Percentiles rank a stretch among this genome's conserved stretches.
Conservation (phyloP, 2,329 filamentous ascomycete genomes). For the Diaporthe citrichinensis region DNA sequence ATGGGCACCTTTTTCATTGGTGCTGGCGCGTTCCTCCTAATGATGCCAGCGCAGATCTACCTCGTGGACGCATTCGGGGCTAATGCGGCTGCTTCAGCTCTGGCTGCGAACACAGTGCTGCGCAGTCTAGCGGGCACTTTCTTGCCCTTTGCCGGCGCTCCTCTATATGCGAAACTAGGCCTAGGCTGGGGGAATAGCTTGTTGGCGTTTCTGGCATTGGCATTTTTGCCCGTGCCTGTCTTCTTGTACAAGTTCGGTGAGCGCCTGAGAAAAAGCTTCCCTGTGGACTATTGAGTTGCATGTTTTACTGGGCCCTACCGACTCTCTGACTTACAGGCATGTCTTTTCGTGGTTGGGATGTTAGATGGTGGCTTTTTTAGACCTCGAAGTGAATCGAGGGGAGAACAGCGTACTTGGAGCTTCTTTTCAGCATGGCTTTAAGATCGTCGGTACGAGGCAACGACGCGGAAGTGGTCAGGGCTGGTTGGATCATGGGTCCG, state of each 20-base stretch:
- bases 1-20: slow-evolving; percentile 60
- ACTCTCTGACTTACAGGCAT: not conserved
- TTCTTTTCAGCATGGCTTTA: too few relatives aligned
- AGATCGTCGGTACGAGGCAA: too few relatives aligned
- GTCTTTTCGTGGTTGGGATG: not conserved
- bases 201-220: slow-evolving; percentile 53
- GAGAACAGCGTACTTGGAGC: too few relatives aligned
- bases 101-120: slow-evolving; percentile 55
- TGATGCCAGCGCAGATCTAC: slow-evolving; percentile 60
- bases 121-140: slow-evolving; percentile 56
- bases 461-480: too few relatives aligned
- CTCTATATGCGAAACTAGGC: slow-evolving; percentile 56
- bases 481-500: too few relatives aligned
- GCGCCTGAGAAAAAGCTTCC: slow-evolving; percentile 24
- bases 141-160: slow-evolving; percentile 54
- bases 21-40: slow-evolving; percentile 55
- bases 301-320: not conserved
- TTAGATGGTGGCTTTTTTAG: not conserved
- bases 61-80: slow-evolving; percentile 73
- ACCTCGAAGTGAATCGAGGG: too few relatives aligned
- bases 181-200: slow-evolving; percentile 57
- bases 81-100: slow-evolving; percentile 63
- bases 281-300: not conserved
- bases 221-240: slow-evolving; percentile 56
- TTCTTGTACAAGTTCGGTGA: slow-evolving; percentile 55